phyloP scores from a whole-genome alignment of 2,329 filamentous ascomycete genomes.

The Alternaria conjuncta region DNA sequence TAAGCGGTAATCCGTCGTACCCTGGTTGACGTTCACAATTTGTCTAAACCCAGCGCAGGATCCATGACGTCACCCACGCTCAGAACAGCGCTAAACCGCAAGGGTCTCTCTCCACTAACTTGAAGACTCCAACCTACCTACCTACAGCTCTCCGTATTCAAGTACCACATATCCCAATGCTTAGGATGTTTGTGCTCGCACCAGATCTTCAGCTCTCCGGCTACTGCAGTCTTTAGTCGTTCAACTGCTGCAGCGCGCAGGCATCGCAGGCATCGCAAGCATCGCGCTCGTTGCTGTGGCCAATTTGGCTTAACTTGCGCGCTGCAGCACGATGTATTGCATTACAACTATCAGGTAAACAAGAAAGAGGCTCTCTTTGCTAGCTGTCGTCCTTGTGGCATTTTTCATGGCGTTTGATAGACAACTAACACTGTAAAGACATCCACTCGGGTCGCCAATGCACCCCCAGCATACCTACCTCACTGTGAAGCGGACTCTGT shows the following conservation, averaged over 20 bases:
- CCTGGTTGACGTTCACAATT: not conserved
- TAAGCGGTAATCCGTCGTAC: not conserved
- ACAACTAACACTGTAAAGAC: not conserved
- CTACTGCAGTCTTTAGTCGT: not conserved
- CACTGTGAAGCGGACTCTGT: not conserved
- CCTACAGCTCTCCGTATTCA: not conserved
- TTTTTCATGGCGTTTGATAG: not conserved
- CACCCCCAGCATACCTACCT: not conserved
- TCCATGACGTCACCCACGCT: not conserved
- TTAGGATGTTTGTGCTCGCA: not conserved
- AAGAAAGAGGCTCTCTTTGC: not conserved
- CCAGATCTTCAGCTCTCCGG: not conserved
- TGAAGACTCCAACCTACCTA: not conserved
- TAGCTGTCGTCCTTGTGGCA: not conserved
- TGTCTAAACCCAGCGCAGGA: not conserved
- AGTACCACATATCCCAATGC: not conserved
- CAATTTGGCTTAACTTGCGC: not conserved
- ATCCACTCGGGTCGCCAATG: not conserved
- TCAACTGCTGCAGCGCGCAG: not conserved
- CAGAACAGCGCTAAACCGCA: not conserved
- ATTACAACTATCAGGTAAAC: not conserved
- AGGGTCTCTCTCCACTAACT: not conserved
- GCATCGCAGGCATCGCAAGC: not conserved
- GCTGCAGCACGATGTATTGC: not conserved
- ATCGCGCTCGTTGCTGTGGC: not conserved